These are phyloP conservation scores for Hymenoscyphus salicellus DNA, from an alignment of 2,329 filamentous ascomycete species.

Conservation along the genomic window DNA sequence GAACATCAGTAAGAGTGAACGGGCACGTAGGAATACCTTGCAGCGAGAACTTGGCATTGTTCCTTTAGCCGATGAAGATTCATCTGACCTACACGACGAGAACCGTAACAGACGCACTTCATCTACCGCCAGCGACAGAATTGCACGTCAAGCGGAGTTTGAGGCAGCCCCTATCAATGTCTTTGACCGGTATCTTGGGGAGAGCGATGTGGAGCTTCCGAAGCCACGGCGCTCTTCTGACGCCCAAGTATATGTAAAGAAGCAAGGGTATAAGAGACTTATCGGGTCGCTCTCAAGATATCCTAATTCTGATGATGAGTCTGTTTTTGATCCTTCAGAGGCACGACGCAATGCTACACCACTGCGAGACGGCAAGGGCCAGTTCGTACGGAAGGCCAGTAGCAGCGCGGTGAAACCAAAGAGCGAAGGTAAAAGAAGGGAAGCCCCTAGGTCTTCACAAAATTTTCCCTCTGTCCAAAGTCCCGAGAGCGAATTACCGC, in stretches of 20 bases:
- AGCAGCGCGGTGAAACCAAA: neutral
- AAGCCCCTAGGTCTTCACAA: neutral
- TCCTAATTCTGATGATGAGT: slow-evolving; percentile 5
- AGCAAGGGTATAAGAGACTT: neutral
- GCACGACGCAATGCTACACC: neutral
- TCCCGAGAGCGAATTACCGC: neutral
- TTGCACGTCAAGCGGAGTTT: neutral
- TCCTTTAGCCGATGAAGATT: no score
- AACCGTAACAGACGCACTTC: slow-evolving; percentile 2
- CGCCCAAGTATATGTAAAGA: neutral
- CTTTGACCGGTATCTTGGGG: neutral
- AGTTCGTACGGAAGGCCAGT: neutral
- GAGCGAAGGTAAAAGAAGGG: neutral
- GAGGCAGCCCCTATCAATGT: neutral
- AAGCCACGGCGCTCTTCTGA: neutral
- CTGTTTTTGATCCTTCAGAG: neutral
- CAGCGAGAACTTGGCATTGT: slow-evolving; percentile 5
- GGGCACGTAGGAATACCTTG: neutral
- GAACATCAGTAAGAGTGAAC: neutral
- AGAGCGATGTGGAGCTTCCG: neutral
- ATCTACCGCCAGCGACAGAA: neutral
- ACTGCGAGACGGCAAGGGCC: neutral
- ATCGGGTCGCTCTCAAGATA: neutral
- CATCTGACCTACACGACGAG: neutral
- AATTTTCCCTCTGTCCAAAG: neutral